Conservation (phyloP, 805 yeast species). For the Dipodascopsis uninucleata region DNA sequence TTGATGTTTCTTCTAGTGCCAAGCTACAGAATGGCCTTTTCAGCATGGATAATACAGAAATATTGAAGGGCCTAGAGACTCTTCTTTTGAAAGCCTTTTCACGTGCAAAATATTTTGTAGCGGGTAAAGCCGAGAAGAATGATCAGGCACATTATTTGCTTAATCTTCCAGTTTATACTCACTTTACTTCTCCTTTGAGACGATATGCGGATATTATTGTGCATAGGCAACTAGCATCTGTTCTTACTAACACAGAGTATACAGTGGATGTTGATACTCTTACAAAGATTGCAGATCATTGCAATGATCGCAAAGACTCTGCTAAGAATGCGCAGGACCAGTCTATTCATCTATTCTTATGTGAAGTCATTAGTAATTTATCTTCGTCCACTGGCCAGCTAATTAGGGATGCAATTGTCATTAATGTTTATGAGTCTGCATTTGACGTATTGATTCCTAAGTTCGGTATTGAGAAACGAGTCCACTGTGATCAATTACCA, state of each 20-base stretch:
- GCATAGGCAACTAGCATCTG: constrained; percentile 81
- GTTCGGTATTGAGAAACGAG: constrained; percentile 91
- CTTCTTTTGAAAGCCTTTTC: constrained; percentile 75
- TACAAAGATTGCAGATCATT: constrained; percentile 82
- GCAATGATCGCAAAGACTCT: constrained; percentile 93
- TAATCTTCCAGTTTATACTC: constrained; percentile 83
- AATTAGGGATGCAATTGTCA: constrained; percentile 77
- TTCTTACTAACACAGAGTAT: constrained; percentile 41
- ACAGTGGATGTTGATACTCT: constrained; percentile 49
- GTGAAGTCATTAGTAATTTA: constrained; percentile 78
- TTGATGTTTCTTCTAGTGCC: constrained; percentile 73
- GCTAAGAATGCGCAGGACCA: constrained; percentile 92
- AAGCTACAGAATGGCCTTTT: constrained; percentile 69
- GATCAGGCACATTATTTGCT: constrained; percentile 74
- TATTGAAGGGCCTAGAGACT: constrained; percentile 73
- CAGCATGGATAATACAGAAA: constrained; percentile 54
- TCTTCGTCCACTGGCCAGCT: constrained; percentile 71
- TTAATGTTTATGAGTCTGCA: constrained; percentile 93
- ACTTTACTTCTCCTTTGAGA: constrained; percentile 87
- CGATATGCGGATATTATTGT: constrained; percentile 90
- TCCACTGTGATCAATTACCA: constrained; percentile 96
- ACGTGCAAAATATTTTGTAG: constrained; percentile 81
- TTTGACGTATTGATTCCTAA: constrained; percentile 91
- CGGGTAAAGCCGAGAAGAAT: constrained; percentile 81
- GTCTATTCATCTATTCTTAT: constrained; percentile 78